Percentiles rank a stretch among this genome's conserved stretches.
Evolutionary conservation across 192 early-diverging fungal genomes (phyloP).

Genomic region (Dispira simplex): DNA sequence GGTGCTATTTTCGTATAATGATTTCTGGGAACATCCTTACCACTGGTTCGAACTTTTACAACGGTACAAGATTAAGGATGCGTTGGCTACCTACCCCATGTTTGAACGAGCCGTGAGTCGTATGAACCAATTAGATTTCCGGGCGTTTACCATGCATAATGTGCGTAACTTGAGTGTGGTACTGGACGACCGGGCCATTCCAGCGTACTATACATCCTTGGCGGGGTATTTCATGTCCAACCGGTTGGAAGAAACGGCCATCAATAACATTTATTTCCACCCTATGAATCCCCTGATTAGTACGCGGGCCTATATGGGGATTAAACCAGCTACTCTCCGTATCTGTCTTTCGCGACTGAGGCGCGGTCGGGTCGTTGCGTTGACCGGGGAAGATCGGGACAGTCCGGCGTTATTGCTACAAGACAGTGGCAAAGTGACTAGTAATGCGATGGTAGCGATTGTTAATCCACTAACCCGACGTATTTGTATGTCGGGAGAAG

Average conservation of each 20-base stretch:
- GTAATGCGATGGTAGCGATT: constrained; percentile 69
- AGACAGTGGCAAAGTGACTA: constrained; percentile 60
- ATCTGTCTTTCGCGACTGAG: constrained; percentile 49
- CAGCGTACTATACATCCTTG: constrained; percentile 29
- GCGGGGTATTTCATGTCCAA: constrained; percentile 39
- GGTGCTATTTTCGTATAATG: constrained; percentile 40
- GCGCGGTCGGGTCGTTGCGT: constrained; percentile 40
- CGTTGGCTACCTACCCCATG: constrained; percentile 44
- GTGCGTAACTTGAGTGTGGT: constrained; percentile 48
- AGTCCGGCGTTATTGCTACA: constrained; percentile 37
- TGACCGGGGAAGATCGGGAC: constrained; percentile 19
- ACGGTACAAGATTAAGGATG: constrained; percentile 54
- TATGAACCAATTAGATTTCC: constrained; percentile 21
- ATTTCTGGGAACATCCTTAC: constrained; percentile 37
- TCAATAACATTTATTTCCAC: constrained; percentile 62
- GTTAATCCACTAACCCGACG: constrained; percentile 58
- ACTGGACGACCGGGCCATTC: constrained; percentile 33
- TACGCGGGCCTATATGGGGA: constrained; percentile 63
- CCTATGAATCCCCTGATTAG: constrained; percentile 65
- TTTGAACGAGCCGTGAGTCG: constrained; percentile 49
- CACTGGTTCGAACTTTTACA: constrained; percentile 62
- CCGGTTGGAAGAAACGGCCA: constrained; percentile 45
- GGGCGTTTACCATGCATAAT: constrained; percentile 28
- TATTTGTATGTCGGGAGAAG: constrained; percentile 46
- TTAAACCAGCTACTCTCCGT: constrained; percentile 46